Evolutionary conservation across 2,329 filamentous ascomycete species (phyloP).

Genomic region (Cladosporium cucumerinum): DNA sequence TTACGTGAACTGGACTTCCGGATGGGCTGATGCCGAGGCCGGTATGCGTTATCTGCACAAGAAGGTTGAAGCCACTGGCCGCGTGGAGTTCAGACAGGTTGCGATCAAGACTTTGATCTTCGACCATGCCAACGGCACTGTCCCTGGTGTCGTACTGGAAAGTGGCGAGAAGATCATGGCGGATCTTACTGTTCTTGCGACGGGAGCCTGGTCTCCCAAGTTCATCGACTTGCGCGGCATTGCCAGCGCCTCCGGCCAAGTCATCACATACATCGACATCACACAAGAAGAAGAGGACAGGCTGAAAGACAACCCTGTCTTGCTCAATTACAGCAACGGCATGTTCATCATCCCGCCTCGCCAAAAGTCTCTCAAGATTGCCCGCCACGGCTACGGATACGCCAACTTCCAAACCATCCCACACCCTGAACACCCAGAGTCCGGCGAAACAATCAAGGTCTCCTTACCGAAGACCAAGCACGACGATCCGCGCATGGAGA

Average conservation of each 20-base stretch:
- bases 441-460: slow-evolving; percentile 39
- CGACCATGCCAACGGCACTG: slow-evolving; percentile 31
- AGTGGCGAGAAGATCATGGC: slow-evolving; percentile 54
- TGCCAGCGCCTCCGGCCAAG: slow-evolving; percentile 77
- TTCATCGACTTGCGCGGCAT: slow-evolving; percentile 75
- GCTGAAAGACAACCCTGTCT: slow-evolving; percentile 65
- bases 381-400: slow-evolving; percentile 50
- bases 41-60: slow-evolving; percentile 63
- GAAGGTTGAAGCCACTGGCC: slow-evolving; percentile 49
- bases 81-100: slow-evolving; percentile 49
- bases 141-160: slow-evolving; percentile 59
- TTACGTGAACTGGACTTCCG: slow-evolving; percentile 70
- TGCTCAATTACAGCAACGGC: slow-evolving; percentile 68
- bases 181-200: slow-evolving; percentile 74
- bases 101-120: slow-evolving; percentile 48
- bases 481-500: slow-evolving; percentile 37
- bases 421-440: slow-evolving; percentile 41
- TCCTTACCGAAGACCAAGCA: slow-evolving; percentile 52
- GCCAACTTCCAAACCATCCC: slow-evolving; percentile 46
- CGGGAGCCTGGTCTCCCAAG: slow-evolving; percentile 80
- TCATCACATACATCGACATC: slow-evolving; percentile 72
- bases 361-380: slow-evolving; percentile 45
- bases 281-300: slow-evolving; percentile 65
- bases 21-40: slow-evolving; percentile 76
- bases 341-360: slow-evolving; percentile 72